Evolutionary conservation across 257 asterid genomes (phyloP), one percentile per base, ranked within the genome.

Genomic region (Perilla frutescens): DNA sequence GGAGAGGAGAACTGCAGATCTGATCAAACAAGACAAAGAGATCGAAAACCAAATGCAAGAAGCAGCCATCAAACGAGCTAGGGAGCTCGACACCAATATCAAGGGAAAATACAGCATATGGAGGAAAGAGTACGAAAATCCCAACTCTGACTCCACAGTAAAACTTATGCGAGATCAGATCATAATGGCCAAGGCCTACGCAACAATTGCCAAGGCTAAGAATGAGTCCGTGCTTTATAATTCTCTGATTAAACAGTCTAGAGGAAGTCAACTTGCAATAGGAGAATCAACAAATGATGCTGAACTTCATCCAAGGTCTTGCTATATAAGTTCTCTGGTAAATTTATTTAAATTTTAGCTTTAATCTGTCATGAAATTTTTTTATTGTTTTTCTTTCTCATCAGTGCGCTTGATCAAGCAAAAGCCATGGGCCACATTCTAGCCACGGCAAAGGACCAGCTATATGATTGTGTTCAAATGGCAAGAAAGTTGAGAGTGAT

Each of bases 101-200:
- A 84, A 73, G 84, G 92, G 92, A 61, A 90, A 85, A 88, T 90
- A 87, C 72, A 80, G 84, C 76, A 87, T 90, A 83, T 90, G 97
- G 97, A 88, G 97, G 96, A 87, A 85, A 83, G 96, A 88, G 71
- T 90, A 92, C 55, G 96, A 87, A 54, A 87, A 87, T 77, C 96
- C 96, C 14, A 83, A 88, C 77, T 77, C 97, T 64, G 96, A 87
- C 81, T 85, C 96, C 82, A 88, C 82, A 2, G 84, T 92, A 60
- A 92, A 90, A 83, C 96, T 92, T 68, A 92, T 92, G 90, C 84
- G 88, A 45, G 97, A 92, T 81, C 97, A 90, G 87, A 84, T 90
- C 76, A 88, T 92, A 80, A 88, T 92, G 96, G 96, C 97, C 65
- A 90, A 81, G 82, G 97, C 87, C 74, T 92, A 92, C 79, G 96